Percentiles rank a stretch among this genome's conserved stretches.
phyloP scores from a whole-genome alignment of 345 rosid species.

The Citrus unshiu region DNA sequence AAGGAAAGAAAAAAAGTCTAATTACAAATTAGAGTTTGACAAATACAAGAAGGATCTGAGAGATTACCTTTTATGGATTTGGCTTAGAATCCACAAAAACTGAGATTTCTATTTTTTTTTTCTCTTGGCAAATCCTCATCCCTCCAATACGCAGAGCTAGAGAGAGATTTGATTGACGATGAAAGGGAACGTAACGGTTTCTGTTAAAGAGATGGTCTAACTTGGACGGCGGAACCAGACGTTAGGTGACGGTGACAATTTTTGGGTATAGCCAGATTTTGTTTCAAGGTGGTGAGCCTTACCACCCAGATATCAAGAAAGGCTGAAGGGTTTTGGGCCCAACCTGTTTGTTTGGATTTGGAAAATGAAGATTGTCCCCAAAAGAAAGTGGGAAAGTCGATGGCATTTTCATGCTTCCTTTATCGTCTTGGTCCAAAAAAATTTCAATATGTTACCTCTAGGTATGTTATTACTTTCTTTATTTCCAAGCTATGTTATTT shows the following conservation, averaged over 20 bases:
- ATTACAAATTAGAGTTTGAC: not conserved
- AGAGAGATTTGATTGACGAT: not conserved
- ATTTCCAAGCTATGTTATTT: too few relatives aligned
- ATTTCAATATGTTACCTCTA: too few relatives aligned
- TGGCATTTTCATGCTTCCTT: too few relatives aligned
- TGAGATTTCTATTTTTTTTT: not conserved
- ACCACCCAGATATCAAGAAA: not conserved
- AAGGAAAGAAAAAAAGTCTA: not conserved
- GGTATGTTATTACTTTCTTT: too few relatives aligned
- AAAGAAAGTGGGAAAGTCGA: too few relatives aligned
- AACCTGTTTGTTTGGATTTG: not conserved
- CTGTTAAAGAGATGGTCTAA: not conserved
- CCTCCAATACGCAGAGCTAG: constrained; percentile 3
- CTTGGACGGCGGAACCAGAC: not conserved
- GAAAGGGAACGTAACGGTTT: not conserved
- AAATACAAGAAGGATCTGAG: not conserved
- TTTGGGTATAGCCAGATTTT: not conserved
- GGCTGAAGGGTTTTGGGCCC: not conserved
- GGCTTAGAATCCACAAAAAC: constrained; percentile 8
- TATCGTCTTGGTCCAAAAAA: too few relatives aligned
- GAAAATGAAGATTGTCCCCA: too few relatives aligned
- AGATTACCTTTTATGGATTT: constrained; percentile 9
- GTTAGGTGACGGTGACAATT: not conserved
- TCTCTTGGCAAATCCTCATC: constrained; percentile 10
- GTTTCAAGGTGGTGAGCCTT: not conserved